Evolutionary conservation across 108 stramenopile genomes (phyloP).

Genomic region (Nitzschia sp.): DNA sequence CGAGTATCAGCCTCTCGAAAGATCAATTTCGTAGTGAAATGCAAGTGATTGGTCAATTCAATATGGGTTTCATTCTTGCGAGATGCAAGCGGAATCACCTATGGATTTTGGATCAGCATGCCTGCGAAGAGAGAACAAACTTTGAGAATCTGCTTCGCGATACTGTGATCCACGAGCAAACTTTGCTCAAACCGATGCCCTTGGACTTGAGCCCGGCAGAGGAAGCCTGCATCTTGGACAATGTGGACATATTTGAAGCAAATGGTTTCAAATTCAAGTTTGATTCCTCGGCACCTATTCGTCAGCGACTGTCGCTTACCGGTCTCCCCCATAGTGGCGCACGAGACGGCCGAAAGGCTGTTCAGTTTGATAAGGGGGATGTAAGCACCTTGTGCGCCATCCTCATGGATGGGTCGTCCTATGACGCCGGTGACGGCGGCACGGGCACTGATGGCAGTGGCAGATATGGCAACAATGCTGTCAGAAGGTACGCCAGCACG

Average conservation of each 20-base stretch:
- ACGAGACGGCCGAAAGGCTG: constrained; percentile 83
- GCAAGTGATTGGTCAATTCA: constrained; percentile 93
- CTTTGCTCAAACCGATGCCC: constrained; percentile 73
- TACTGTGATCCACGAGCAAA: constrained; percentile 83
- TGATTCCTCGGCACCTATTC: constrained; percentile 70
- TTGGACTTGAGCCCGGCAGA: constrained; percentile 87
- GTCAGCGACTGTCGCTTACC: constrained; percentile 81
- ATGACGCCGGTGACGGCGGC: constrained; percentile 59
- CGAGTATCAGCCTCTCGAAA: constrained; percentile 48
- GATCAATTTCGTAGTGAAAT: constrained; percentile 67
- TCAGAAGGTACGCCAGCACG: constrained; percentile 62
- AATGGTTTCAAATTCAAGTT: constrained; percentile 92
- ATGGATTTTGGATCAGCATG: constrained; percentile 97
- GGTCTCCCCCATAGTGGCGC: constrained; percentile 91
- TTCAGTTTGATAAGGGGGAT: constrained; percentile 93
- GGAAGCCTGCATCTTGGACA: constrained; percentile 88
- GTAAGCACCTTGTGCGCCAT: constrained; percentile 89
- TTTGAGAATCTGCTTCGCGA: constrained; percentile 70
- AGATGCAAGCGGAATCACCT: constrained; percentile 73
- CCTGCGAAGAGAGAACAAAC: constrained; percentile 85
- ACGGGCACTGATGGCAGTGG: constrained; percentile 81
- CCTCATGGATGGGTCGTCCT: constrained; percentile 66
- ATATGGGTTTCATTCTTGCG: constrained; percentile 94
- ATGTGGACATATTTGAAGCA: constrained; percentile 86
- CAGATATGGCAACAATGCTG: constrained; percentile 80